Evolutionary conservation across 2,329 filamentous ascomycete genomes (phyloP).

Genomic region (Arthrobotrys musiformis): DNA sequence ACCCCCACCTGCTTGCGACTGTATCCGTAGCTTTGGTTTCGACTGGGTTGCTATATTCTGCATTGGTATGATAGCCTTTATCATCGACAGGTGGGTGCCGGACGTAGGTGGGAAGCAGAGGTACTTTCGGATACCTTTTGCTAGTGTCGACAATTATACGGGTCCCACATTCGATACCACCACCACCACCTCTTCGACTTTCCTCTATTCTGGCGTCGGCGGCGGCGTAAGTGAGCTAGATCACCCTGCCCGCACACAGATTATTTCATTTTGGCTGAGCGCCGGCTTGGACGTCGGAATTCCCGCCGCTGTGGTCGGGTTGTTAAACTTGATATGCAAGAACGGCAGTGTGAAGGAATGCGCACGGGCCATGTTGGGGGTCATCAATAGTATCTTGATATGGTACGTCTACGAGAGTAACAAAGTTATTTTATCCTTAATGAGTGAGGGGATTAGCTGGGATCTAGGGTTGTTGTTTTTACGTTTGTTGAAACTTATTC

Average conservation of each 20-base stretch:
- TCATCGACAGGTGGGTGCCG: constrained; percentile 21
- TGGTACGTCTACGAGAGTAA: constrained; percentile 35
- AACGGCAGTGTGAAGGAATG: constrained; percentile 11
- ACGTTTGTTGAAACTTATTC: constrained; percentile 24
- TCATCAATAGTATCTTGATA: constrained; percentile 18
- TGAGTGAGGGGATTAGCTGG: constrained; percentile 15
- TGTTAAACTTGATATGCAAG: constrained; percentile 14
- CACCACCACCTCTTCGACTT: neutral
- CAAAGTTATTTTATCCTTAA: constrained; percentile 33
- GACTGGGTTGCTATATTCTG: constrained; percentile 19
- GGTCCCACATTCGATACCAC: neutral
- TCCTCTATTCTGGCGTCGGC: neutral
- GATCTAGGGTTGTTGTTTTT: constrained; percentile 9
- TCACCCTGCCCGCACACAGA: constrained; percentile 17
- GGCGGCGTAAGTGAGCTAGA: neutral
- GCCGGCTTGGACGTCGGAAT: constrained; percentile 21
- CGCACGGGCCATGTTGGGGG: constrained; percentile 52
- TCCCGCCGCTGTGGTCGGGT: constrained; percentile 2
- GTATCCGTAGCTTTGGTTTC: constrained; percentile 27
- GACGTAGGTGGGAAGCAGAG: constrained; percentile 26
- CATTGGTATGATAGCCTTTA: constrained; percentile 8
- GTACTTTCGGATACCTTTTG: constrained; percentile 32
- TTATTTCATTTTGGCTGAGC: constrained; percentile 35
- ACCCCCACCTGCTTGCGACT: constrained; percentile 25
- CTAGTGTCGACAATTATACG: neutral